These are phyloP conservation scores for Mycena chlorophos DNA, from an alignment of 768 basidiomycete species.

Conservation along the genomic window DNA sequence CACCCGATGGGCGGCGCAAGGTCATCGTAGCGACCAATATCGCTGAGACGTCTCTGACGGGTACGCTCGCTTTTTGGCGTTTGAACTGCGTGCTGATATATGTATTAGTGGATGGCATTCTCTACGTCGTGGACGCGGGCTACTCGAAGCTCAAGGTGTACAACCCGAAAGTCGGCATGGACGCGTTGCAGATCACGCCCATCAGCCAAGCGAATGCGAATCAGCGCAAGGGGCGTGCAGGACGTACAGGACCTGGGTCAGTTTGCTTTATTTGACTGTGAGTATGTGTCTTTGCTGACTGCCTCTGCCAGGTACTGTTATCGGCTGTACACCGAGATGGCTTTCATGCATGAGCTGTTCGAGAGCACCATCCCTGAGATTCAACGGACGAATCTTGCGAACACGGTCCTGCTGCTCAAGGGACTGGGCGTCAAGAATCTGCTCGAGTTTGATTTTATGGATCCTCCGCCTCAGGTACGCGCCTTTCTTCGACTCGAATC, in stretches of 20 bases:
- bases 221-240: constrained; percentile 94
- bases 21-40: constrained; percentile 99
- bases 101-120: constrained; percentile 95
- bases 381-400: constrained; percentile 95
- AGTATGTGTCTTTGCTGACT: constrained; percentile 5
- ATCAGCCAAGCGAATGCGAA: constrained; percentile 99
- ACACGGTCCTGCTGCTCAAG: constrained; percentile 92
- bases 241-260: constrained; percentile 93
- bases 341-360: constrained; percentile 94
- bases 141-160: constrained; percentile 99
- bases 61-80: constrained; percentile 37
- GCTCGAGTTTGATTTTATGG: constrained; percentile 99
- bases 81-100: constrained; percentile 13
- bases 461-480: constrained; percentile 95
- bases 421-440: constrained; percentile 96
- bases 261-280: constrained; percentile 28
- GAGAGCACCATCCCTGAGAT: constrained; percentile 97
- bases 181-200: constrained; percentile 97
- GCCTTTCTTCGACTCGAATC: neutral
- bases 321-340: constrained; percentile 96
- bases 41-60: constrained; percentile 95
- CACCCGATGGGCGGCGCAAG: constrained; percentile 90
- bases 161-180: constrained; percentile 99
- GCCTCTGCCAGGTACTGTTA: constrained; percentile 77
- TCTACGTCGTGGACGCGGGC: constrained; percentile 95